Evolutionary conservation across 1,139 yeast species (phyloP), one percentile per base, ranked within the genome.

Genomic region (Debaryomyces fabryi): DNA sequence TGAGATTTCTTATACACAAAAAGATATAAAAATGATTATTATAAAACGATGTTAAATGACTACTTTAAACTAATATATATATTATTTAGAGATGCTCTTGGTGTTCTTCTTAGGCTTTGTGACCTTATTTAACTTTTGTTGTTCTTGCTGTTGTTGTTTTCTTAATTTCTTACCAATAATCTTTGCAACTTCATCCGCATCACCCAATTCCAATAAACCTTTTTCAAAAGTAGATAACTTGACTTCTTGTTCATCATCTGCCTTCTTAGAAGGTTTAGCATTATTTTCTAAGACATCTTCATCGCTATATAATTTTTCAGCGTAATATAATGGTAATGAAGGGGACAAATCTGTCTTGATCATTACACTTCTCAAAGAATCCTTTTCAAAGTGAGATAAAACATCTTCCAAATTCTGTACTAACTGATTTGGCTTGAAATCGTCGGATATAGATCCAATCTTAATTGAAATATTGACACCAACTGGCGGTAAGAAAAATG

Each of bases 121-220:
- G 35, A 56, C 55, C 49, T 56, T 58, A 13, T 39, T 47, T 39
- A 29, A 55, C 48, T 47, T 42, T 23, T 48, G 46, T 23, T 39
- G 42, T 10, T 27, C 41, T 42, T 56, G 52, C 21, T 57, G 55
- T 41, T 56, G 52, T 42, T 57, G 55, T 44, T 57, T 54, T 16
- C 53, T 64, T 51, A 68, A 61, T 54, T 73, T 72, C 57, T 71
- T 71, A 47, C 79, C 79, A 57, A 80, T 66, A 49, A 78, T 67
- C 58, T 74, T 71, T 29, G 74, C 63, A 49, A 77, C 81, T 46
- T 85, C 88, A 52, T 87, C 91, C 55, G 85, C 85, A 48, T 87
- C 87, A 55, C 82, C 85, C 65, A 91, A 81, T 71, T 90, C 96
- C 63, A 87, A 78, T 71, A 91, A 80, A 42, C 90, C 89, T 62